Conservation (phyloP, 306 rosid species). For the Quercus berberidifolia region DNA sequence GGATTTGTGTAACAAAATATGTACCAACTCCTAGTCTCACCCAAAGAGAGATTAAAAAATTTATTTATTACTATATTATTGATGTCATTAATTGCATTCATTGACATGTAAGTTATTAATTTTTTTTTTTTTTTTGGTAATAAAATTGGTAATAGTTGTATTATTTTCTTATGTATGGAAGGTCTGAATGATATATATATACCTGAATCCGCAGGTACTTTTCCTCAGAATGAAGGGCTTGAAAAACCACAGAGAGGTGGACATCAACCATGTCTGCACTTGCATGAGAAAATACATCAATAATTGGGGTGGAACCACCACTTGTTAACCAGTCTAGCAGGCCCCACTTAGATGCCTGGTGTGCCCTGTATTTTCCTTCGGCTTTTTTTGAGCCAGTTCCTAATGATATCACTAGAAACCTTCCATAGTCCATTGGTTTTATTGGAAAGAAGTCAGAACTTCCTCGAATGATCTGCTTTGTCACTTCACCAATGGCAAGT, state of each 20-base stretch:
- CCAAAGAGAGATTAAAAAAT: too few species aligned
- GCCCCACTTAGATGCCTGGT: conserved; percentile 55
- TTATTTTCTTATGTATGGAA: not conserved
- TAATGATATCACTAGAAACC: conserved; percentile 49
- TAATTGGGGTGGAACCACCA: conserved; percentile 41
- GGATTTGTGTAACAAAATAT: too few species aligned
- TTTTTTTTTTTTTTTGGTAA: too few species aligned
- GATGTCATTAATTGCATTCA: too few species aligned
- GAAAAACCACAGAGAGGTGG: conserved; percentile 38
- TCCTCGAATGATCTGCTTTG: conserved; percentile 27
- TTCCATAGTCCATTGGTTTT: conserved; percentile 26
- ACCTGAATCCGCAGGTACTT: conserved; percentile 64
- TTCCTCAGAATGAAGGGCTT: conserved; percentile 38
- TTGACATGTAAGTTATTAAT: not conserved
- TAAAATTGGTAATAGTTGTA: too few species aligned
- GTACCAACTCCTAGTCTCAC: too few species aligned
- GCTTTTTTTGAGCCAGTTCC: conserved; percentile 55
- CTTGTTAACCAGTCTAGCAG: conserved; percentile 41
- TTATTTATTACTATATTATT: too few species aligned
- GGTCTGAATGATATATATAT: not conserved
- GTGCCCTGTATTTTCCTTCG: conserved; percentile 36
- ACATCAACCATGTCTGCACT: conserved; percentile 55
- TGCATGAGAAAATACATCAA: conserved; percentile 38
- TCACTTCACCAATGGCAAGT: conserved; percentile 49
- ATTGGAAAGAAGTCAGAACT: conserved; percentile 26